phyloP scores from a whole-genome alignment of 1,284 basidiomycete genomes.

The Lentinula novae-zelandiae region DNA sequence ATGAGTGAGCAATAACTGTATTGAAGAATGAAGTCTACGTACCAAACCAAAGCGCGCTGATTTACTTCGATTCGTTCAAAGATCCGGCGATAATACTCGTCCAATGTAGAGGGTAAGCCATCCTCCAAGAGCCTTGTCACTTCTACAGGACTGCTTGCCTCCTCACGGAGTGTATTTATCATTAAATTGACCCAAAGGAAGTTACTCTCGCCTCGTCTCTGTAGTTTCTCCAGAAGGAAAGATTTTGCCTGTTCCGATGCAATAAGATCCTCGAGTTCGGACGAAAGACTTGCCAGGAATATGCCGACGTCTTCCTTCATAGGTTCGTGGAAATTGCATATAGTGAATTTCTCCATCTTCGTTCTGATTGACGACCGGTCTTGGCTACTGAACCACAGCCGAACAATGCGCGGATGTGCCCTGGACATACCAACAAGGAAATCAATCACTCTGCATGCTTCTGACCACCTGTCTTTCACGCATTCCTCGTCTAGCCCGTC shows the following conservation, averaged over 20 bases:
- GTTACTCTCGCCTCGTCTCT: slow-evolving; percentile 9
- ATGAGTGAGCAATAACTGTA: neutral
- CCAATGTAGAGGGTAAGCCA: slow-evolving; percentile 14
- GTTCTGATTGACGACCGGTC: neutral
- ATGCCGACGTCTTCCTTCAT: neutral
- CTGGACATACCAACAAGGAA: slow-evolving; percentile 13
- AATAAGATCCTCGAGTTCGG: neutral
- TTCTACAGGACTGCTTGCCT: slow-evolving; percentile 14
- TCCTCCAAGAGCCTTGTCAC: slow-evolving; percentile 14
- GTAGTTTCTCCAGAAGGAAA: slow-evolving; percentile 14
- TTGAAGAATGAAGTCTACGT: neutral
- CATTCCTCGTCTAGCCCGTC: slow-evolving; percentile 24
- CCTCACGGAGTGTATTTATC: slow-evolving; percentile 16
- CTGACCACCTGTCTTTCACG: slow-evolving; percentile 13
- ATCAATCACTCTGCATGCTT: slow-evolving; percentile 10
- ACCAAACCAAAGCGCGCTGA: slow-evolving; percentile 16
- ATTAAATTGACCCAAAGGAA: slow-evolving; percentile 23
- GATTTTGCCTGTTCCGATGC: neutral
- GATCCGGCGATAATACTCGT: slow-evolving; percentile 16
- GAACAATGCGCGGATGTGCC: slow-evolving; percentile 9
- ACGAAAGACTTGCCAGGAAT: neutral
- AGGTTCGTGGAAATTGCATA: neutral
- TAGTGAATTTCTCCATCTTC: neutral
- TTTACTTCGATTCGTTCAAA: slow-evolving; percentile 12
- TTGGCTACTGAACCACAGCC: slow-evolving; percentile 19